Evolutionary conservation across 345 rosid species (phyloP), one percentile per base, ranked within the genome.

Genomic region (Hirschfeldia incana): DNA sequence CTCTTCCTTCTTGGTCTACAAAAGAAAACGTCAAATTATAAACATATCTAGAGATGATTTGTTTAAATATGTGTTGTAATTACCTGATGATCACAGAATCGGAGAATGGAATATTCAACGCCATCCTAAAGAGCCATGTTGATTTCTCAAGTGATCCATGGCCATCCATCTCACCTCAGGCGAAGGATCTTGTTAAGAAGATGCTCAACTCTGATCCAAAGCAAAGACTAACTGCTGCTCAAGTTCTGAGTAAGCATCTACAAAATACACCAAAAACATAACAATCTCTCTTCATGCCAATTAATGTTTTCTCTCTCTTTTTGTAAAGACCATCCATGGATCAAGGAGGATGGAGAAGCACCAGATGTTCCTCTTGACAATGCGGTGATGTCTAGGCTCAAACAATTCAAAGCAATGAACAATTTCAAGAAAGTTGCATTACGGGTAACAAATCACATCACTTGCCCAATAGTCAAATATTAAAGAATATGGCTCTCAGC

Each of bases 281-380:
- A 42, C 63, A 39, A 55, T 53, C 75, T 62, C 27, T 68, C 33
- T 68, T 34, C 42, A 7, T 34, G n/a, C 30, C 0, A 61, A 61
- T 21, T 67, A 62, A 64, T 36, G 7, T 66, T 9, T 33, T 8
- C 6, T 13, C 55, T 4, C 63, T 33, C 4, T n/a, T 29, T 11
- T 4, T 64, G 32, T 36, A 34, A 76, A 89, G 94, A 79, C 28
- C 94, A 89, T 80, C 88, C 94, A 74, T 89, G 94, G 94, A 89
- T 89, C 65, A 85, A 89, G 86, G 94, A 84, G 82, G 94, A 87
- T 71, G 94, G 94, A 82, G 94, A 89, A 39, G 94, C 94, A 67
- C 94, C 94, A 61, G 94, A 89, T 75, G 88, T 87, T 84, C 94
- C 94, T 83, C 94, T 89, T 57, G 91, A 89, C 81, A 88, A 88